Conservation (phyloP, 2,329 filamentous ascomycete genomes). For the Fusarium redolens region DNA sequence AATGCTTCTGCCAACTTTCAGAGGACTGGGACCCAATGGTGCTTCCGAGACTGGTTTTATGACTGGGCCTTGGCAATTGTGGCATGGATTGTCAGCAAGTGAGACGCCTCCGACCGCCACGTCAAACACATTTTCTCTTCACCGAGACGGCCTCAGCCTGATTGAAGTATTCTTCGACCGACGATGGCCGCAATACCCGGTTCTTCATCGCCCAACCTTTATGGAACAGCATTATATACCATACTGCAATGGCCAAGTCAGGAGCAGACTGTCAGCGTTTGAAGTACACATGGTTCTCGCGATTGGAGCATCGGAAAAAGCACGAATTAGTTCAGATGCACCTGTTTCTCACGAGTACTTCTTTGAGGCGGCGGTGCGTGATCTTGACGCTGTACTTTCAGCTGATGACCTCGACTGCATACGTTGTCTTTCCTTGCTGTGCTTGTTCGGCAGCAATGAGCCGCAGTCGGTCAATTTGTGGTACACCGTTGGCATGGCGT, state of each 20-base stretch:
- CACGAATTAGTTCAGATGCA: slow-evolving; percentile 15
- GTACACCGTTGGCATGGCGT: slow-evolving; percentile 39
- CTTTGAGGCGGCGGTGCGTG: slow-evolving; percentile 30
- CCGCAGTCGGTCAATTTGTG: slow-evolving; percentile 39
- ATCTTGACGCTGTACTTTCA: slow-evolving; percentile 27
- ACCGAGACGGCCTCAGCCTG: slow-evolving; percentile 27
- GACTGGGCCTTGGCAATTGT: slow-evolving; percentile 39
- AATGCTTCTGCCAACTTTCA: slow-evolving; percentile 39
- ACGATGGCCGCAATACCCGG: slow-evolving; percentile 39
- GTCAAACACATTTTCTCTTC: slow-evolving; percentile 15
- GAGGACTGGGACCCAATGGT: neutral
- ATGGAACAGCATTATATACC: slow-evolving; percentile 39
- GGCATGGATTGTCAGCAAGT: slow-evolving; percentile 35
- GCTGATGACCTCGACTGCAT: slow-evolving; percentile 38
- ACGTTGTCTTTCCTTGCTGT: slow-evolving; percentile 34
- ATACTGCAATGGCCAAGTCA: slow-evolving; percentile 11
- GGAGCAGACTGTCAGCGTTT: slow-evolving; percentile 24
- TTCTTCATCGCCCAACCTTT: slow-evolving; percentile 37
- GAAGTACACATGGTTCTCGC: slow-evolving; percentile 41
- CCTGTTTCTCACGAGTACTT: slow-evolving; percentile 33
- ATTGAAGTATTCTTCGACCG: slow-evolving; percentile 38
- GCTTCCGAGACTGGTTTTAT: slow-evolving; percentile 32
- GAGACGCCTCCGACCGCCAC: slow-evolving; percentile 18
- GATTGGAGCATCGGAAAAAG: slow-evolving; percentile 37
- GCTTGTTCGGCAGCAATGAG: slow-evolving; percentile 40